Evolutionary conservation across 345 rosid species (phyloP).

Genomic region (Brassica incana): DNA sequence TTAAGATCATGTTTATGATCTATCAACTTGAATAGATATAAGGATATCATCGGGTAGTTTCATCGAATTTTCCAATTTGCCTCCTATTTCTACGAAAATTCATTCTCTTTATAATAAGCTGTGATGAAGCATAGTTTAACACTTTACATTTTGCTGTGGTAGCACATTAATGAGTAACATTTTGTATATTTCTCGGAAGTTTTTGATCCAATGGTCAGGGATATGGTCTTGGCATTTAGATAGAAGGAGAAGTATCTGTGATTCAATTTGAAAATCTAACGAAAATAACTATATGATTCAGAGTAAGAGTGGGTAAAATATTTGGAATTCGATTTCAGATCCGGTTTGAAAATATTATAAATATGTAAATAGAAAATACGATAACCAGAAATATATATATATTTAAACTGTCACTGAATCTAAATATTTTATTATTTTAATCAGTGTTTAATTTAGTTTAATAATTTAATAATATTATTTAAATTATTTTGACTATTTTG

Average conservation of each 20-base stretch:
- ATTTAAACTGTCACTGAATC: background rate
- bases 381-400: background rate
- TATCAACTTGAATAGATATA: background rate
- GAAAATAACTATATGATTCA: background rate
- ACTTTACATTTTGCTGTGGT: background rate
- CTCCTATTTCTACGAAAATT: background rate
- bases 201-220: conserved; percentile 6
- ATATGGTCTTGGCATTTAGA: background rate
- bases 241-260: background rate
- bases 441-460: background rate
- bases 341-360: no score
- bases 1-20: background rate
- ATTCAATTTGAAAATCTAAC: background rate
- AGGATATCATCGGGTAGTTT: conserved; percentile 4
- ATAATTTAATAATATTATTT: no score
- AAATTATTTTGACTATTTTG: background rate
- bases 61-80: conserved; percentile 19
- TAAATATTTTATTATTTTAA: background rate
- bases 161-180: background rate
- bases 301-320: background rate
- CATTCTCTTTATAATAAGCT: background rate
- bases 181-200: background rate
- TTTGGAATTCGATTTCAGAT: background rate
- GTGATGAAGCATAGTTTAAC: background rate
- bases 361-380: background rate